Conservation (phyloP, 495 filamentous ascomycete genomes). For the Neurospora sp. region DNA sequence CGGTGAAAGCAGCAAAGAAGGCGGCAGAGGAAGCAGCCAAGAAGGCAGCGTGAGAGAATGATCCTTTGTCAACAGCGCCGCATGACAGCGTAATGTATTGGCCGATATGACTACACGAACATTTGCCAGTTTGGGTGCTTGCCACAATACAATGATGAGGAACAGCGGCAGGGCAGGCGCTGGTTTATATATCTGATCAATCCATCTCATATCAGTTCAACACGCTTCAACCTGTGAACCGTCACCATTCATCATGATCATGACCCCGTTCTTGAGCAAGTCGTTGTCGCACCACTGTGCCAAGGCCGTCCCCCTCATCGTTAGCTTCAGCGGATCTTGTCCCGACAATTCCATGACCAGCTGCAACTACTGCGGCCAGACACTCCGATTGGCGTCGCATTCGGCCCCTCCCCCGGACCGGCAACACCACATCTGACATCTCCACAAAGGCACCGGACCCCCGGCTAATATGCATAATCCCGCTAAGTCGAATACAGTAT, state of each 20-base stretch:
- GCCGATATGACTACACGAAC: neutral
- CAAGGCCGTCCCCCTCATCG: neutral
- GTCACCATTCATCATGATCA: neutral
- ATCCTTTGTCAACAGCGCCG: neutral
- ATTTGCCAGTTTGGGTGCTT: neutral
- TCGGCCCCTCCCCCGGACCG: neutral
- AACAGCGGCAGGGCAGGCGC: neutral
- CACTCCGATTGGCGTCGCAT: neutral
- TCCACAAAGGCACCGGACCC: neutral
- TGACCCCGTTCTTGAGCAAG: neutral
- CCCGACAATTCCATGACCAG: neutral
- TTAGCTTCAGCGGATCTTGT: neutral
- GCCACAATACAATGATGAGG: neutral
- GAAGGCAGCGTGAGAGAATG: neutral
- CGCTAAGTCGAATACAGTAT: constrained; percentile 20
- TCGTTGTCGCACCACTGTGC: neutral
- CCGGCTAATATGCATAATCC: constrained; percentile 1
- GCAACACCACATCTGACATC: neutral
- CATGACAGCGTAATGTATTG: neutral
- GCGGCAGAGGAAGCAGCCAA: neutral
- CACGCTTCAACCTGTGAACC: neutral
- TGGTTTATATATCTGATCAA: neutral
- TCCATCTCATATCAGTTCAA: neutral
- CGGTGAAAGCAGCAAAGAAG: neutral
- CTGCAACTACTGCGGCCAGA: neutral